Conservation (phyloP, 1,284 basidiomycete species). For the Sphaerobolus stellatus region DNA sequence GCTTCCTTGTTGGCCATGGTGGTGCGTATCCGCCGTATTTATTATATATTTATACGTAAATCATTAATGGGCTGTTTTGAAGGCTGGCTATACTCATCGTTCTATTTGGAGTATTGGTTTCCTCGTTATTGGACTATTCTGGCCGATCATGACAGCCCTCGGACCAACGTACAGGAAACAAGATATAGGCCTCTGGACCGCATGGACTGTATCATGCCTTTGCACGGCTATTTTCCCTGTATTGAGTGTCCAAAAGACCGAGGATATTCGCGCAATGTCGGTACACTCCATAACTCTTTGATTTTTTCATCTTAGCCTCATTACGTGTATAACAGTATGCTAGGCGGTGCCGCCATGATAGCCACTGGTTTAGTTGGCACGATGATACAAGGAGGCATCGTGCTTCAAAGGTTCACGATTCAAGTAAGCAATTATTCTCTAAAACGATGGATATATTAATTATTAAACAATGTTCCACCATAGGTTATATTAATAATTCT, state of each 20-base stretch:
- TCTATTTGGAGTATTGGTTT: constrained; percentile 74
- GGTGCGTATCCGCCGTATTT: constrained; percentile 41
- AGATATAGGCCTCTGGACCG: constrained; percentile 30
- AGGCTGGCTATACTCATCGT: constrained; percentile 71
- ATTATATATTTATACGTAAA: constrained; percentile 1
- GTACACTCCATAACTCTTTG: constrained; percentile 23
- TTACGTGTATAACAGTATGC: constrained; percentile 25
- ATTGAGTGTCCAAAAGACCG: constrained; percentile 71
- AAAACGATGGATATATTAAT: background rate
- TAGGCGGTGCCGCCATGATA: constrained; percentile 30
- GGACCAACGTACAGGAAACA: constrained; percentile 42
- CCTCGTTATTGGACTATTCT: constrained; percentile 60
- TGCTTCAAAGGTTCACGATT: constrained; percentile 12
- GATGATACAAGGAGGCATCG: constrained; percentile 17
- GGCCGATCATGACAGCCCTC: constrained; percentile 51
- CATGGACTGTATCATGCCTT: constrained; percentile 59
- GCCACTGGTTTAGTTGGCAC: constrained; percentile 19
- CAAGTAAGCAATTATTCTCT: background rate
- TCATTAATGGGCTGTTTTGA: constrained; percentile 1
- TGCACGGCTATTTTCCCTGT: constrained; percentile 68
- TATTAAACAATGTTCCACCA: too few species aligned
- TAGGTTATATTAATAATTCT: constrained; percentile 43
- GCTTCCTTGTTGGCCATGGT: constrained; percentile 68
- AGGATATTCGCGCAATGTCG: constrained; percentile 62
- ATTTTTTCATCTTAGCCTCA: background rate